Evolutionary conservation across 306 rosid species (phyloP), one percentile per base, ranked within the genome.

Genomic region (Medicago lupulina): DNA sequence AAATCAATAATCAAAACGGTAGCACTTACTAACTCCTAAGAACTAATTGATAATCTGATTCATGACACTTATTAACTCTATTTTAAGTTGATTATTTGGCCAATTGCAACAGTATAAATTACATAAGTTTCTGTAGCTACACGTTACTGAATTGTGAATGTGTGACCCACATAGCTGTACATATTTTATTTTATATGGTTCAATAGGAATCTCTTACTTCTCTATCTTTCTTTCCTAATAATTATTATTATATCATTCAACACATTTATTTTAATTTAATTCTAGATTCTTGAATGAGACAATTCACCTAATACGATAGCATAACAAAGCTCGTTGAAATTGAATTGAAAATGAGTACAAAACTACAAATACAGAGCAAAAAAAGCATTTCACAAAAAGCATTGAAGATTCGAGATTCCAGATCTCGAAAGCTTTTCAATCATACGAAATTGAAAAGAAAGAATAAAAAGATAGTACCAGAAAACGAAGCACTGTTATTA

Each of bases 401-500:
- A 69, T 43, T 41, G 7, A 9, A 57, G n/a, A 79, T 25, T 78
- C 54, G n/a, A 77, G 79, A 72, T 68, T 77, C 51, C 67, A 77
- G 79, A 77, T 82, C 82, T 70, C 11, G 43, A 59, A 15, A 40
- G 36, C 57, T 21, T 40, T 40, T 66, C 15, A 44, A 82, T 28
- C n/a, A 62, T 71, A 49, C 2, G 47, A 74, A 51, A 46, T 47
- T 3, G 47, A 74, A 51, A 44, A 55, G 18, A 16, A 69, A n/a
- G n/a, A n/a, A 28, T 11, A 39, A 1, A 18, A 19, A 31, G 25
- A 3, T 19, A 28, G 55, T 88, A 93, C 97, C 95, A 49, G 87
- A 76, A 80, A 83, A 14, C 46, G 81, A 78, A 50, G 65, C 47
- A 60, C 43, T 2, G 31, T 28, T 28, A 9, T 78, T 70, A 68